Conservation (phyloP, 257 asterid genomes). For the Voacanga thouarsii region DNA sequence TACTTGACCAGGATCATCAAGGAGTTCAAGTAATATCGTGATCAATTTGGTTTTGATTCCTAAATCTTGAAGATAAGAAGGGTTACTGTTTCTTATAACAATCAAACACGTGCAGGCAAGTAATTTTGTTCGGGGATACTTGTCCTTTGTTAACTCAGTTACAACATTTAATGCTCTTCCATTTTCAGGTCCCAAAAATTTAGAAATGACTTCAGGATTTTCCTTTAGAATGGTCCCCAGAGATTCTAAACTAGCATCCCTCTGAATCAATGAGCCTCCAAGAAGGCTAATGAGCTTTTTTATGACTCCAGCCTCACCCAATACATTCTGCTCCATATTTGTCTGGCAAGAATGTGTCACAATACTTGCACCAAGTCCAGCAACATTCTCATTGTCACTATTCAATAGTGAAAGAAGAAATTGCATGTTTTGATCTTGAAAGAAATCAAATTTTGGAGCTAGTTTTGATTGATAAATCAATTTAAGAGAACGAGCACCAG, state of each 20-base stretch:
- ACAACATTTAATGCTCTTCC: conserved; percentile 59
- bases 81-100: conserved; percentile 52
- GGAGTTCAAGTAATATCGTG: conserved; percentile 63
- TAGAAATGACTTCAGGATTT: conserved; percentile 64
- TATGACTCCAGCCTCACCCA: conserved; percentile 72
- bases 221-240: conserved; percentile 65
- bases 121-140: conserved; percentile 73
- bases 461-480: conserved; percentile 82
- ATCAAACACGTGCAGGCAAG: conserved; percentile 82
- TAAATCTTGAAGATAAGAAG: conserved; percentile 58
- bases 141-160: conserved; percentile 70
- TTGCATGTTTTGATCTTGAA: conserved; percentile 59
- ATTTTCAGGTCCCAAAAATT: conserved; percentile 63
- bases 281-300: conserved; percentile 72
- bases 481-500: conserved; percentile 89
- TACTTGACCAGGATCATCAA: conserved; percentile 88
- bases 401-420: conserved; percentile 66
- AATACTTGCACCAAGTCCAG: conserved; percentile 88
- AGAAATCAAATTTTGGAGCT: conserved; percentile 79
- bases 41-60: conserved; percentile 58
- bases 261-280: conserved; percentile 68
- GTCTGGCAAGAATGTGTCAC: conserved; percentile 79
- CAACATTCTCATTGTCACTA: conserved; percentile 75
- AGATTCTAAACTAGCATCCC: conserved; percentile 88
- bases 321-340: conserved; percentile 61